Evolutionary conservation across 179 eudicot species (phyloP), one percentile per base, ranked within the genome.

Genomic region (Beta corolliflora): DNA sequence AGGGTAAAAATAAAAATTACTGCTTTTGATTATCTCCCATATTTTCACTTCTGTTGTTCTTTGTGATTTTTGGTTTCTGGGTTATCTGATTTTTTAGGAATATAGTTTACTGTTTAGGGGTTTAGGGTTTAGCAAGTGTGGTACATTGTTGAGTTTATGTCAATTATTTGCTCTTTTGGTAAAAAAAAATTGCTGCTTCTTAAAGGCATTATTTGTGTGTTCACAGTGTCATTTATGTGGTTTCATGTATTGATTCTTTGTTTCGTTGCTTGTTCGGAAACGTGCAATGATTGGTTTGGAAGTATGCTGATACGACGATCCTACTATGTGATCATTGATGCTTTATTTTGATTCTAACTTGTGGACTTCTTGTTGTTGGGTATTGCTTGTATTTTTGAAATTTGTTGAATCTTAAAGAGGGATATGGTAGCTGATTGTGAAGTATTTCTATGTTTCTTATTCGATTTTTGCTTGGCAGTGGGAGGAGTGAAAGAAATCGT

Each of bases 1-100:
- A 93, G 90, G 95, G 97, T 93, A 36, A 36, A 10, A 29, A 36
- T 60, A 0, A 2, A 25, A 1, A 3, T 44, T 4, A 44, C 0
- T 68, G 9, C 31, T 36, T 23, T 10, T 36, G 41, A 36, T 36
- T 18, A 21, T 77, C 54, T 21, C 63, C 36, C 5, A 8, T 23
- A 1, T 16, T 23, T 21, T 14, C 45, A 23, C 54, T 21, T 63
- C 0, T 16, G 50, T 76, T 67, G 72, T 70, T 55, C 15, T 55
- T 56, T 79, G 15, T 46, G 75, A 55, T 56, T 65, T 74, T 64
- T 2, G 15, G 65, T 52, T 80, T n/a, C 15, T 21, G 73, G 78
- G 54, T 23, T 77, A 50, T 21, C 19, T 21, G 84, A 55, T 77
- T 60, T 60, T 77, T 53, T 23, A 48, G 61, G 61, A 74, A 50